Evolutionary conservation across 495 filamentous ascomycete genomes (phyloP).

Genomic region (Neurospora sp.): DNA sequence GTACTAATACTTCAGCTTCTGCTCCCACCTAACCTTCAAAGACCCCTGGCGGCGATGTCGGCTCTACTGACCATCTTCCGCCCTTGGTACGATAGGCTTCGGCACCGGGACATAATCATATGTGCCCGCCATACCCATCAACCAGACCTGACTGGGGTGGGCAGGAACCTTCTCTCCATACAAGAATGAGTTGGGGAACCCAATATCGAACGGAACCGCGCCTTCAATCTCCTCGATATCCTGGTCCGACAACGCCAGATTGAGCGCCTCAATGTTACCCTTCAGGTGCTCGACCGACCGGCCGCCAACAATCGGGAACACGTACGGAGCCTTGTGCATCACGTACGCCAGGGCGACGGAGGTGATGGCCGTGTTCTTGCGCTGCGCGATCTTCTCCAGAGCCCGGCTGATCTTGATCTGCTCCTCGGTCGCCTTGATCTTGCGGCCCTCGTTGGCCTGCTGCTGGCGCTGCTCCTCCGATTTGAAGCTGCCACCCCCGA

Average conservation of each 20-base stretch:
- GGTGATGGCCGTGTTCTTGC: slow-evolving; percentile 41
- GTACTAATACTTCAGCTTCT: neutral
- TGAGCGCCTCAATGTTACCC: slow-evolving; percentile 57
- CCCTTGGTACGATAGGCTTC: slow-evolving; percentile 21
- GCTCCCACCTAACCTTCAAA: neutral
- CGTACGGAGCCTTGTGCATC: slow-evolving; percentile 60
- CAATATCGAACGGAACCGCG: slow-evolving; percentile 50
- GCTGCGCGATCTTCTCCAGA: slow-evolving; percentile 49
- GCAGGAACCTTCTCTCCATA: slow-evolving; percentile 28
- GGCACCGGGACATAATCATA: slow-evolving; percentile 34
- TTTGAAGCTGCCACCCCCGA: slow-evolving; percentile 58
- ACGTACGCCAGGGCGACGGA: slow-evolving; percentile 66
- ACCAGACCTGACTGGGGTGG: slow-evolving; percentile 31
- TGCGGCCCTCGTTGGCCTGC: slow-evolving; percentile 17
- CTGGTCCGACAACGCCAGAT: slow-evolving; percentile 42
- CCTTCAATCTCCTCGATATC: slow-evolving; percentile 58
- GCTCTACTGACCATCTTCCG: slow-evolving; percentile 23
- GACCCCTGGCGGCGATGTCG: neutral
- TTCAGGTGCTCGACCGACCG: slow-evolving; percentile 51
- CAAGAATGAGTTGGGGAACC: slow-evolving; percentile 50
- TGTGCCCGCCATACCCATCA: slow-evolving; percentile 33
- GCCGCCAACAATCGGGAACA: slow-evolving; percentile 66
- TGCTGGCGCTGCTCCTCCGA: slow-evolving; percentile 31
- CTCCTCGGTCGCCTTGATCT: slow-evolving; percentile 10
- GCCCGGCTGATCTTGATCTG: slow-evolving; percentile 44